Percentiles rank a stretch among this genome's conserved stretches.
phyloP scores from a whole-genome alignment of 2,329 filamentous ascomycete species.

The Colletotrichum melonis region DNA sequence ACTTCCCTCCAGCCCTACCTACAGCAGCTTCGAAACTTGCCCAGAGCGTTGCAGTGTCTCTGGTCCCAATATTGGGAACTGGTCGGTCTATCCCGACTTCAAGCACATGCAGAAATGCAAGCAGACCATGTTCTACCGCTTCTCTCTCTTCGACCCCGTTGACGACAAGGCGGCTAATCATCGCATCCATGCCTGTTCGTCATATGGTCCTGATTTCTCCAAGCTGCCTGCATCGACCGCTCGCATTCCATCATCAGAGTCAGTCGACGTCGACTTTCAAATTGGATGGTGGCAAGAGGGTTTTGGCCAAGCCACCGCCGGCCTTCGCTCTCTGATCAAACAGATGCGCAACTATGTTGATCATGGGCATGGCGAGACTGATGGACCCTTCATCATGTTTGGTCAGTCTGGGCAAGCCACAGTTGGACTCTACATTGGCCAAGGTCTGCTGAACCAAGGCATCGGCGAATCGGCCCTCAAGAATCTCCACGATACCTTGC shows the following conservation, averaged over 20 bases:
- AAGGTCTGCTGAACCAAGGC: constrained; percentile 42
- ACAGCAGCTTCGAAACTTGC: constrained; percentile 15
- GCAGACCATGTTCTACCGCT: constrained; percentile 47
- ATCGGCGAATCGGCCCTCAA: constrained; percentile 42
- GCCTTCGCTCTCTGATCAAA: constrained; percentile 39
- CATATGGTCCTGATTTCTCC: constrained; percentile 36
- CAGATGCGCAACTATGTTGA: constrained; percentile 45
- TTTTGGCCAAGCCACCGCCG: constrained; percentile 35
- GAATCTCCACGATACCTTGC: constrained; percentile 41
- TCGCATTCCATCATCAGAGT: constrained; percentile 14
- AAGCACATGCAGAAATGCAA: constrained; percentile 42
- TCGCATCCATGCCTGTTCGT: constrained; percentile 45
- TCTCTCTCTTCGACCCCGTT: constrained; percentile 47
- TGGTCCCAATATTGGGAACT: constrained; percentile 40
- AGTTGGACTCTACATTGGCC: constrained; percentile 51
- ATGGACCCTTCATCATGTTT: constrained; percentile 43
- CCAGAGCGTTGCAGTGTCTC: constrained; percentile 39
- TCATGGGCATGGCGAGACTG: constrained; percentile 38
- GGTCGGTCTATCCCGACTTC: constrained; percentile 42
- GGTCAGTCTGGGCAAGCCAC: constrained; percentile 43
- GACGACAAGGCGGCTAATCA: constrained; percentile 43
- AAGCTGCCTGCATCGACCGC: constrained; percentile 26
- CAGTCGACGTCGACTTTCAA: constrained; percentile 40
- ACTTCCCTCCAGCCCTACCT: too few relatives aligned
- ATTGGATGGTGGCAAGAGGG: constrained; percentile 43